phyloP scores from a whole-genome alignment of 805 yeast genomes.

The Brettanomyces naardenensis region DNA sequence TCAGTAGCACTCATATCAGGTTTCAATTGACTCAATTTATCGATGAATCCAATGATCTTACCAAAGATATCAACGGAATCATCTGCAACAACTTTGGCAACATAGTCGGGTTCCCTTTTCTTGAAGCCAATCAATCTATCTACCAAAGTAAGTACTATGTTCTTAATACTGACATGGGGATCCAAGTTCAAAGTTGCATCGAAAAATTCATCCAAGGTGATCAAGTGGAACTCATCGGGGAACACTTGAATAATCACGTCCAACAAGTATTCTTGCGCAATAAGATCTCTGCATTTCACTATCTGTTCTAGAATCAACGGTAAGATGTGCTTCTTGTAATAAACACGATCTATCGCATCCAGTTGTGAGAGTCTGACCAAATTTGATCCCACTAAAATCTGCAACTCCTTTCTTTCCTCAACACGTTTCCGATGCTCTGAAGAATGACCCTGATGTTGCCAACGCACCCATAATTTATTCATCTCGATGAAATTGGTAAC shows the following conservation, averaged over 20 bases:
- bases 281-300: constrained; percentile 81
- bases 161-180: constrained; percentile 62
- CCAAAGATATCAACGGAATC: constrained; percentile 37
- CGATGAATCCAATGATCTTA: constrained; percentile 59
- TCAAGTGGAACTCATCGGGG: constrained; percentile 85
- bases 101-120: constrained; percentile 28
- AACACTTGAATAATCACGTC: constrained; percentile 92
- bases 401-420: constrained; percentile 79
- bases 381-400: constrained; percentile 88
- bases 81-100: constrained; percentile 9
- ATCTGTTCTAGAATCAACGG: constrained; percentile 85
- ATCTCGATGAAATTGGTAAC: constrained; percentile 88
- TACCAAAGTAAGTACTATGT: constrained; percentile 61
- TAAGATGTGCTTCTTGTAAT: constrained; percentile 45
- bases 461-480: constrained; percentile 96
- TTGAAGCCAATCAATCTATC: constrained; percentile 58
- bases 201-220: constrained; percentile 61
- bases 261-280: constrained; percentile 86
- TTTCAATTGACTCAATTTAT: constrained; percentile 44
- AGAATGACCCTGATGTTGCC: constrained; percentile 93
- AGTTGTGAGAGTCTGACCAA: constrained; percentile 83
- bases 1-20: constrained; percentile 66
- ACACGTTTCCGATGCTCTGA: constrained; percentile 68
- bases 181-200: constrained; percentile 58
- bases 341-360: constrained; percentile 56